Conservation (phyloP, 768 basidiomycete species). For the Suillus weaverae region DNA sequence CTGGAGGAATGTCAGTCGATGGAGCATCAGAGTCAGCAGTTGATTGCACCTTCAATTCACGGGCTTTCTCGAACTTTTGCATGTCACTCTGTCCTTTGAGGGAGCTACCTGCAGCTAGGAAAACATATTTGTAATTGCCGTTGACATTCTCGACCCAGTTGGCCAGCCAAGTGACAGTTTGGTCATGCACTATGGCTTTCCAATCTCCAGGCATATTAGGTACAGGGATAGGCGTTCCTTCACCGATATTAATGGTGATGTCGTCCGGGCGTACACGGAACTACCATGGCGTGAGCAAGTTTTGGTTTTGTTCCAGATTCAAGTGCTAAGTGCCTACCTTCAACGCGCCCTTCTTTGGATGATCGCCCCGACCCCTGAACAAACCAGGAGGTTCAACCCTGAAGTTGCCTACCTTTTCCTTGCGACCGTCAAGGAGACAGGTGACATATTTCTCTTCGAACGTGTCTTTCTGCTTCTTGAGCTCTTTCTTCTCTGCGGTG, state of each 20-base stretch:
- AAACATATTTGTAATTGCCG: conserved; percentile 94
- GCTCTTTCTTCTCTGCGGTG: conserved; percentile 84
- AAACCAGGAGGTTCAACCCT: conserved; percentile 97
- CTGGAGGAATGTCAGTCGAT: conserved; percentile 41
- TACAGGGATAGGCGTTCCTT: conserved; percentile 68
- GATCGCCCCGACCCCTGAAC: conserved; percentile 96
- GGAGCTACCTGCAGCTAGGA: conserved; percentile 95
- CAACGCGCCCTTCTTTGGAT: conserved; percentile 94
- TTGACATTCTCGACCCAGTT: conserved; percentile 99
- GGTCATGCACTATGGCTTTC: conserved; percentile 87
- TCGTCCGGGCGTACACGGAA: conserved; percentile 90
- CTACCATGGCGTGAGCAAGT: conserved; percentile 40
- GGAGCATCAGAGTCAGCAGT: background rate
- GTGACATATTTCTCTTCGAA: conserved; percentile 81
- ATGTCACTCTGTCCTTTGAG: conserved; percentile 98
- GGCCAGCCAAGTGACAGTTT: conserved; percentile 98
- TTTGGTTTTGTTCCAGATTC: conserved; percentile 5
- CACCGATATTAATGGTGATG: conserved; percentile 92
- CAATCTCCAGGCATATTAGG: conserved; percentile 92
- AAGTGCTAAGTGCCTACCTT: conserved; percentile 57
- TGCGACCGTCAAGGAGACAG: conserved; percentile 92
- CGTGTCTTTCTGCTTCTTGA: conserved; percentile 83
- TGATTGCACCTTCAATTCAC: conserved; percentile 80
- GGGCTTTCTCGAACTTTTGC: conserved; percentile 96
- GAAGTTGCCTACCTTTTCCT: conserved; percentile 99